A percentile compares a stretch with the other conserved stretches of the same genome.
Conservation (phyloP, 495 filamentous ascomycete genomes). For the Podospora pseudoanserina region DNA sequence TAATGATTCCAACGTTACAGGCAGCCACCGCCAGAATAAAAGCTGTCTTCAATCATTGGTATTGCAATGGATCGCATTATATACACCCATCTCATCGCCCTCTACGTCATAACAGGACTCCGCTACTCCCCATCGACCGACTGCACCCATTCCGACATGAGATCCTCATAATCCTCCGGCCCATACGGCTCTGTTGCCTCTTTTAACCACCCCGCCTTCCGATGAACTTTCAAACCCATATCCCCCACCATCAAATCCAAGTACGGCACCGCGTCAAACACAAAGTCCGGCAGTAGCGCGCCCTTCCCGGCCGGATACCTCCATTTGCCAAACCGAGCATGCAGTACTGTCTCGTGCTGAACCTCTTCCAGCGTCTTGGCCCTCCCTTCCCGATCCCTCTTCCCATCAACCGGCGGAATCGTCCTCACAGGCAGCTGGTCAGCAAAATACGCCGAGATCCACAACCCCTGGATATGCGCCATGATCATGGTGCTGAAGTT, state of each 20-base stretch:
- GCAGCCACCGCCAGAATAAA: background rate
- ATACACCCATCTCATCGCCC: background rate
- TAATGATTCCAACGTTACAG: too few relatives aligned
- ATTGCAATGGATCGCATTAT: background rate
- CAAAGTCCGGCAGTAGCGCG: slow-evolving; percentile 61
- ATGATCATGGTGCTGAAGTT: slow-evolving; percentile 60
- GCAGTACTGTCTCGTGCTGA: slow-evolving; percentile 56
- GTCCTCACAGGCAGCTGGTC: slow-evolving; percentile 33
- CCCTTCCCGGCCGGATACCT: slow-evolving; percentile 65
- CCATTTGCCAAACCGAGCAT: slow-evolving; percentile 66
- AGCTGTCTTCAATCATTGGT: background rate
- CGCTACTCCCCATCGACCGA: background rate
- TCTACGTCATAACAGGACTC: background rate
- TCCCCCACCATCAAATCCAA: slow-evolving; percentile 67
- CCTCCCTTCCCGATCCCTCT: background rate
- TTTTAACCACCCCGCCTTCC: slow-evolving; percentile 44
- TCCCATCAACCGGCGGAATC: slow-evolving; percentile 16
- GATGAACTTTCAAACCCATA: slow-evolving; percentile 51
- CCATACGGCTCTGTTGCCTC: slow-evolving; percentile 57
- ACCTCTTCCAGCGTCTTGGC: slow-evolving; percentile 33
- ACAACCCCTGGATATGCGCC: slow-evolving; percentile 67
- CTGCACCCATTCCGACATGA: slow-evolving; percentile 55
- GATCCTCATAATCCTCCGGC: slow-evolving; percentile 56
- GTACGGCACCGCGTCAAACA: slow-evolving; percentile 77
- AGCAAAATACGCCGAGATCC: slow-evolving; percentile 62